Evolutionary conservation across 2,329 filamentous ascomycete genomes (phyloP).

Genomic region (Rhexocercosporidium sp.): DNA sequence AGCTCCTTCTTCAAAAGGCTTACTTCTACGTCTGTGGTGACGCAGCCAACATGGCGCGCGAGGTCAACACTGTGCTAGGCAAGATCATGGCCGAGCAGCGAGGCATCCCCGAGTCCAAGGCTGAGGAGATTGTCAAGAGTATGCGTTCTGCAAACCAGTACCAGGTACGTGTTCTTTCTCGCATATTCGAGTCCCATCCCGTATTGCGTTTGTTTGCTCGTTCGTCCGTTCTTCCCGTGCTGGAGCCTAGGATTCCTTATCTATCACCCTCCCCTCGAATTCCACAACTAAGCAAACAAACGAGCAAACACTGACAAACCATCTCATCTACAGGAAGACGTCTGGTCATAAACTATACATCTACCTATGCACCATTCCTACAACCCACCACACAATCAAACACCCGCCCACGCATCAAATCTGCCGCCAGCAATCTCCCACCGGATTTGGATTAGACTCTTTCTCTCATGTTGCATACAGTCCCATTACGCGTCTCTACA

Average conservation of each 20-base stretch:
- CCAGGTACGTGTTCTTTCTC: slow-evolving; percentile 65
- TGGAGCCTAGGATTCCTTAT: background rate
- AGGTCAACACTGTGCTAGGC: slow-evolving; percentile 85
- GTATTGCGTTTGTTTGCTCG: background rate
- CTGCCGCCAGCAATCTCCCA: background rate
- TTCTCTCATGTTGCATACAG: slow-evolving; percentile 4
- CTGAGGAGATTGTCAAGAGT: slow-evolving; percentile 93
- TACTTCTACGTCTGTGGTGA: slow-evolving; percentile 99
- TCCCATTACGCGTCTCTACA: too few species aligned
- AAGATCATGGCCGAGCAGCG: slow-evolving; percentile 88
- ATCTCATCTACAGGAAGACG: slow-evolving; percentile 16
- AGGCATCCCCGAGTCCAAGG: slow-evolving; percentile 82
- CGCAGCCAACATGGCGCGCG: slow-evolving; percentile 94
- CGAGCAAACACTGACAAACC: slow-evolving; percentile 16
- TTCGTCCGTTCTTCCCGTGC: background rate
- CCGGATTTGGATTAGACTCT: background rate
- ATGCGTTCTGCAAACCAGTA: slow-evolving; percentile 97
- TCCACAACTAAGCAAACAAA: slow-evolving; percentile 1
- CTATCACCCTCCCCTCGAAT: background rate
- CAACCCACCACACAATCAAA: too few species aligned
- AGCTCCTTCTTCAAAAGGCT: slow-evolving; percentile 82
- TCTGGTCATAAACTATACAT: slow-evolving; percentile 18
- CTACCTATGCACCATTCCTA: background rate
- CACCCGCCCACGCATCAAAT: background rate
- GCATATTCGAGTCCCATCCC: background rate